These are phyloP conservation scores for Westerdykella ornata DNA, from an alignment of 2,329 filamentous ascomycete genomes.

Conservation along the genomic window DNA sequence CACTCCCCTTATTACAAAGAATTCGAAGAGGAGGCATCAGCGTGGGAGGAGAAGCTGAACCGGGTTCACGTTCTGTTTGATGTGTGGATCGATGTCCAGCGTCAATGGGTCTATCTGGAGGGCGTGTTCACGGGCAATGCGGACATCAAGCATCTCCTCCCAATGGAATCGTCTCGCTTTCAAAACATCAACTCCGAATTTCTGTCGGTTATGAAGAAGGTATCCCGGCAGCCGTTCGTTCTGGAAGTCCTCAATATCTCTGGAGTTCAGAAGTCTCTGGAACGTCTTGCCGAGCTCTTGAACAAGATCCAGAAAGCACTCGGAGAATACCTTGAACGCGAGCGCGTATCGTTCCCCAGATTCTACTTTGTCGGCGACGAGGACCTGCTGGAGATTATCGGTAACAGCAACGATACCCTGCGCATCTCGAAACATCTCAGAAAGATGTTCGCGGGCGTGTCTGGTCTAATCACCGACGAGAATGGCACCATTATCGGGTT, in stretches of 20 bases:
- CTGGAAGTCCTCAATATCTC: slow-evolving; percentile 94
- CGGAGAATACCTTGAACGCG: slow-evolving; percentile 95
- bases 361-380: slow-evolving; percentile 99
- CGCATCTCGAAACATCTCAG: slow-evolving; percentile 98
- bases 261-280: slow-evolving; percentile 90
- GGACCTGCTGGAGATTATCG: slow-evolving; percentile 96
- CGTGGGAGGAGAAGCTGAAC: slow-evolving; percentile 98
- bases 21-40: slow-evolving; percentile 93
- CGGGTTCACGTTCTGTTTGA: slow-evolving; percentile 96
- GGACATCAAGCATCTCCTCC: slow-evolving; percentile 95
- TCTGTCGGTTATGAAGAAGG: slow-evolving; percentile 98
- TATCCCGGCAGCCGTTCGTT: slow-evolving; percentile 91
- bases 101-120: slow-evolving; percentile 98
- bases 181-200: slow-evolving; percentile 99
- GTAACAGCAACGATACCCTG: slow-evolving; percentile 95
- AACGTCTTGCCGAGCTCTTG: slow-evolving; percentile 89
- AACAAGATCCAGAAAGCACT: slow-evolving; percentile 99
- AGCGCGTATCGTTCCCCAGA: slow-evolving; percentile 92
- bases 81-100: slow-evolving; percentile 99
- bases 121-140: slow-evolving; percentile 98
- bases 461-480: slow-evolving; percentile 84
- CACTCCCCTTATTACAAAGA: slow-evolving; percentile 99
- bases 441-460: slow-evolving; percentile 99
- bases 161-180: slow-evolving; percentile 93
- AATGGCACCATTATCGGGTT: slow-evolving; percentile 85